Evolutionary conservation across 352 stramenopile genomes (phyloP).

Genomic region (Pilasporangium apinafurcum): DNA sequence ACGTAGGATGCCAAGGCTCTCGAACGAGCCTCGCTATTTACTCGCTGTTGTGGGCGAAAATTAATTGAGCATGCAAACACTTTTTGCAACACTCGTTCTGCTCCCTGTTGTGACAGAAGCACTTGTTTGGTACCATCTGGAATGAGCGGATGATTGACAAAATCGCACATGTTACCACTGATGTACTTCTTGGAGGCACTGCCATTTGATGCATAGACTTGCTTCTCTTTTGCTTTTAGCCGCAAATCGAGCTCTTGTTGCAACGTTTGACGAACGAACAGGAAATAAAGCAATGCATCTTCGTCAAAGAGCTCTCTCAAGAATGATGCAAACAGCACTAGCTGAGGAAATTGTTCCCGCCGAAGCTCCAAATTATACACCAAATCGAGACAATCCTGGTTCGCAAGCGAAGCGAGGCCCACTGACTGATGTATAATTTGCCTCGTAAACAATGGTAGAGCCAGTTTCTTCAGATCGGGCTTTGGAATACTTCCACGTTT

Average conservation of each 20-base stretch:
- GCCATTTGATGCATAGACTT: constrained; percentile 29
- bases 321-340: constrained; percentile 54
- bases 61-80: constrained; percentile 23
- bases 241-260: constrained; percentile 52
- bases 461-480: too few species aligned
- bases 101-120: constrained; percentile 25
- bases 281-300: constrained; percentile 59
- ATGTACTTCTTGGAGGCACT: constrained; percentile 39
- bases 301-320: constrained; percentile 64
- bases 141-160: constrained; percentile 34
- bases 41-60: constrained; percentile 6
- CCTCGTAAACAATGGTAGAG: constrained; percentile 55
- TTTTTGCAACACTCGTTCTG: constrained; percentile 32
- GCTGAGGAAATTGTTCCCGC: constrained; percentile 36
- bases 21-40: too few species aligned
- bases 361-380: constrained; percentile 52
- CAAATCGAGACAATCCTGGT: constrained; percentile 73
- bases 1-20: constrained; percentile 47
- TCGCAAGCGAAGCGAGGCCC: constrained; percentile 40
- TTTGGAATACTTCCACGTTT: too few species aligned
- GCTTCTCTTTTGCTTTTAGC: constrained; percentile 54
- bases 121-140: constrained; percentile 58
- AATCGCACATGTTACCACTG: constrained; percentile 14
- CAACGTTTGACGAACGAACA: constrained; percentile 32
- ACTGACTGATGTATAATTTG: constrained; percentile 44